Percentiles rank a stretch among this genome's conserved stretches.
Evolutionary conservation across 164 flowering plant species (phyloP).

Genomic region (Saururus chinensis): DNA sequence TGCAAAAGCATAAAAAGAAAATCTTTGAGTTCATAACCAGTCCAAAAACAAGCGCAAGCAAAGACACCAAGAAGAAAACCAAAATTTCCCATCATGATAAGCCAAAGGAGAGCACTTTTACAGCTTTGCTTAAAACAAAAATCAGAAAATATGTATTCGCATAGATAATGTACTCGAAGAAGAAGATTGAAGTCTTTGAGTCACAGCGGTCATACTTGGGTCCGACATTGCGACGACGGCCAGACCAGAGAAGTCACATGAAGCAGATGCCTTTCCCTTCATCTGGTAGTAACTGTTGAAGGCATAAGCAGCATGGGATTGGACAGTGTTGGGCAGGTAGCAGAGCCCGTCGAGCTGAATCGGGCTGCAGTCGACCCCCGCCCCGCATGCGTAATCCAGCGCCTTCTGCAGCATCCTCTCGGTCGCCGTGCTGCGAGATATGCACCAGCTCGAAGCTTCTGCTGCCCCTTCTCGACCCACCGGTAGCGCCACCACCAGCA

Average conservation of each 20-base stretch:
- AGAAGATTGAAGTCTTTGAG: too few relatives aligned
- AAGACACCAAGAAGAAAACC: neutral
- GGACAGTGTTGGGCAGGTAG: constrained; percentile 64
- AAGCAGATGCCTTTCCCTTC: constrained; percentile 41
- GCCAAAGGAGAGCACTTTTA: neutral
- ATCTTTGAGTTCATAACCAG: neutral
- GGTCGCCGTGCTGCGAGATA: constrained; percentile 54
- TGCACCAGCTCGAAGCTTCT: constrained; percentile 43
- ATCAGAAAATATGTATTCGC: neutral
- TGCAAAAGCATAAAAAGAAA: constrained; percentile 6
- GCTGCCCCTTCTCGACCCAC: neutral
- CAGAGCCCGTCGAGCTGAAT: constrained; percentile 49
- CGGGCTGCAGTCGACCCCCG: constrained; percentile 71
- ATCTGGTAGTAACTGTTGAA: constrained; percentile 71
- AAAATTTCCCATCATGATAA: neutral
- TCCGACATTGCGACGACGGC: constrained; percentile 61
- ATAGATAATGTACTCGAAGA: too few relatives aligned
- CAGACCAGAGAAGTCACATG: constrained; percentile 64
- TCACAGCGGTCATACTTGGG: constrained; percentile 67
- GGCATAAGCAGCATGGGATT: constrained; percentile 80
- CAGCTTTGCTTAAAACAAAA: neutral
- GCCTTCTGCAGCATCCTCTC: constrained; percentile 42
- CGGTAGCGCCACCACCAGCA: neutral
- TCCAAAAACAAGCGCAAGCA: neutral
- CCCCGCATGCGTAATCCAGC: constrained; percentile 63